These are phyloP conservation scores for Cercophora scortea DNA, from an alignment of 495 filamentous ascomycete species.

Conservation along the genomic window DNA sequence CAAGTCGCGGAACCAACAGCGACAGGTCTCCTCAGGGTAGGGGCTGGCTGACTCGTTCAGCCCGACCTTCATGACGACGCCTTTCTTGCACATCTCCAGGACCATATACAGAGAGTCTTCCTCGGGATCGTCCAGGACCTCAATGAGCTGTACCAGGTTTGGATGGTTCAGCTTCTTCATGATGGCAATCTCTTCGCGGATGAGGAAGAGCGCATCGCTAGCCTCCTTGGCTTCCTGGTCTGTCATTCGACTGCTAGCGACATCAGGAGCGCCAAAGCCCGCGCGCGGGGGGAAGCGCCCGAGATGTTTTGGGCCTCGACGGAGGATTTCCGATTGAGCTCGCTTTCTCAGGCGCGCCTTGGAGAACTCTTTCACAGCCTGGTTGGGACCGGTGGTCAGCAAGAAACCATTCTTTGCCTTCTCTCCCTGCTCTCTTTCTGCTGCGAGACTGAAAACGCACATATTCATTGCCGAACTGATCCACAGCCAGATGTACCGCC, in stretches of 20 bases:
- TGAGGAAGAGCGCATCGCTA: constrained; percentile 78
- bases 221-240: constrained; percentile 43
- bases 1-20: constrained; percentile 90
- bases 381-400: not conserved
- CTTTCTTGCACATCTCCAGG: constrained; percentile 97
- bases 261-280: constrained; percentile 56
- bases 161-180: constrained; percentile 97
- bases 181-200: constrained; percentile 94
- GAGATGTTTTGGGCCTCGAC: constrained; percentile 42
- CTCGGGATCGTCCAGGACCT: constrained; percentile 90
- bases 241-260: constrained; percentile 46
- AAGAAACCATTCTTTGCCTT: constrained; percentile 5
- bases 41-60: constrained; percentile 76
- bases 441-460: constrained; percentile 43
- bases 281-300: constrained; percentile 18
- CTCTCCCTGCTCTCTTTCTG: not conserved
- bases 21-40: constrained; percentile 74
- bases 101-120: constrained; percentile 98
- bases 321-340: constrained; percentile 83
- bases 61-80: constrained; percentile 93
- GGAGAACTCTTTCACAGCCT: constrained; percentile 98
- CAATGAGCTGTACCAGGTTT: constrained; percentile 86
- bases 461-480: constrained; percentile 90
- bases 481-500: constrained; percentile 82
- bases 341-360: constrained; percentile 88